These are phyloP conservation scores for Nissolia schottii DNA, from an alignment of 306 rosid genomes.

Conservation along the genomic window DNA sequence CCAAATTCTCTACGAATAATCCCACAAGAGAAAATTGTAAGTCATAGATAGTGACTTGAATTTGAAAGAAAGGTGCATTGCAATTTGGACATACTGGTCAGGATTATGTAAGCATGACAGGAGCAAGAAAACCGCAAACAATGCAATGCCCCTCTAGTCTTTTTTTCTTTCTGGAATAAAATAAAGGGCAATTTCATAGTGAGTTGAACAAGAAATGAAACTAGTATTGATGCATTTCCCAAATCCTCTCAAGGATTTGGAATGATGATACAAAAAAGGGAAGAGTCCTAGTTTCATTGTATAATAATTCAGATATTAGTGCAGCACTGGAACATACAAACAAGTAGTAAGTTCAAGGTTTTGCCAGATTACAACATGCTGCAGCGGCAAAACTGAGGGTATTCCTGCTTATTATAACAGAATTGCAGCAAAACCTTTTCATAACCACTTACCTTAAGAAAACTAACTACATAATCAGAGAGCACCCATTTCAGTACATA, in stretches of 20 bases:
- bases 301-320: background rate
- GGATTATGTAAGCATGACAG: background rate
- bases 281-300: background rate
- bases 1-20: background rate
- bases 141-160: background rate
- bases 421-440: background rate
- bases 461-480: background rate
- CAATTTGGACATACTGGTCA: background rate
- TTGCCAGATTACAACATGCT: background rate
- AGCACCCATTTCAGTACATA: background rate
- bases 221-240: background rate
- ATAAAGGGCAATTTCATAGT: no score
- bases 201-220: background rate
- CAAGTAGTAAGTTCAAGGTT: background rate
- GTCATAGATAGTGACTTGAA: background rate
- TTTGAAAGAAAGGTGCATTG: background rate
- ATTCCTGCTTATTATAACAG: background rate
- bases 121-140: background rate
- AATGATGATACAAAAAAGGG: background rate
- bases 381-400: background rate
- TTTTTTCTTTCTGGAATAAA: no score
- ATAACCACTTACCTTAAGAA: background rate
- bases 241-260: background rate
- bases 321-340: background rate
- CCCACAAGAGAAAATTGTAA: background rate